Percentiles rank a stretch among this genome's conserved stretches.
Conservation (phyloP, 768 basidiomycete species). For the Termitomyces sp. region DNA sequence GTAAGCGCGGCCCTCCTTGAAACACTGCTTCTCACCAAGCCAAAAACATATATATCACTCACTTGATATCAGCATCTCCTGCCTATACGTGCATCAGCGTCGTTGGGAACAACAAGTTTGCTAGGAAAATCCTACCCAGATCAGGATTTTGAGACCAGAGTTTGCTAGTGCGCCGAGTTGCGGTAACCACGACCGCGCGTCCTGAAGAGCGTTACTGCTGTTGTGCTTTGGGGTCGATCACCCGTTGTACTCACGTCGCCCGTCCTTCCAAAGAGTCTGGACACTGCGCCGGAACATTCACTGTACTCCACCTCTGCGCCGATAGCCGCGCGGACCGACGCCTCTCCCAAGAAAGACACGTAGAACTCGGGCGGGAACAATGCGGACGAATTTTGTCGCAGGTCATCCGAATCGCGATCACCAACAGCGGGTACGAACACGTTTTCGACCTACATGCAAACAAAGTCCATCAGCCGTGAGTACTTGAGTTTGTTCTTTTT, state of each 20-base stretch:
- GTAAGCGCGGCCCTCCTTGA: neutral
- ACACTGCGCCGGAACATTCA: conserved; percentile 43
- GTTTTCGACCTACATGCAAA: conserved; percentile 29
- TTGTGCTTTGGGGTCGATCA: too few relatives aligned
- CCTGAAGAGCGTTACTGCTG: conserved; percentile 19
- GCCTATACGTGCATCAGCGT: conserved; percentile 20
- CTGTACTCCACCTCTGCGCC: conserved; percentile 45
- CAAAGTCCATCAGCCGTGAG: too few relatives aligned
- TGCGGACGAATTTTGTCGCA: conserved; percentile 48
- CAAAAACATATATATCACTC: conserved; percentile 3
- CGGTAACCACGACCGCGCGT: conserved; percentile 49
- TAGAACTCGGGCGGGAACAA: conserved; percentile 56
- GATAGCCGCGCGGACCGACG: conserved; percentile 21
- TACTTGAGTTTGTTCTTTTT: too few relatives aligned
- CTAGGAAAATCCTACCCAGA: conserved; percentile 39
- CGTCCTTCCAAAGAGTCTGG: conserved; percentile 35
- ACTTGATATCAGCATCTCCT: conserved; percentile 49
- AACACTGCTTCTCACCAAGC: neutral
- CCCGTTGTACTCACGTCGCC: conserved; percentile 45
- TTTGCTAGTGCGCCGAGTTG: conserved; percentile 42
- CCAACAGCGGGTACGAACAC: conserved; percentile 48
- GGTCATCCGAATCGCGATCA: conserved; percentile 47
- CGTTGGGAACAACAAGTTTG: neutral
- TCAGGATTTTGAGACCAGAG: conserved; percentile 33
- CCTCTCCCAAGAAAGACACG: conserved; percentile 34